These are phyloP conservation scores for Rubia balearica DNA, from an alignment of 305 asterid species.

Conservation along the genomic window DNA sequence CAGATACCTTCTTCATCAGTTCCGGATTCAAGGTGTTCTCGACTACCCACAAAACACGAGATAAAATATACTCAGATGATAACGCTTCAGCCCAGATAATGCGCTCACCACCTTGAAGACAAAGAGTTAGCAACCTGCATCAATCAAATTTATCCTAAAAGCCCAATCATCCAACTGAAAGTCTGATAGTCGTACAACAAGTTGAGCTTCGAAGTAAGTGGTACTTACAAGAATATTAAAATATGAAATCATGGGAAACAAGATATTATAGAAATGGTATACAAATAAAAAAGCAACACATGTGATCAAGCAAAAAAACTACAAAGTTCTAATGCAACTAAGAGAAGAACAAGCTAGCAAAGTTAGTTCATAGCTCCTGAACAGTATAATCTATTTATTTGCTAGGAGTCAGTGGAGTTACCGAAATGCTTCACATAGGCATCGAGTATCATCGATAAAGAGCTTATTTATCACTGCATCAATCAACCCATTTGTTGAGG, in stretches of 20 bases:
- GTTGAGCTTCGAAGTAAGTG: too few relatives aligned
- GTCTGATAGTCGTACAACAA: background rate
- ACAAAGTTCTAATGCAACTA: background rate
- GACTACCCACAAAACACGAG: conserved; percentile 78
- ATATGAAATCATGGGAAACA: too few relatives aligned
- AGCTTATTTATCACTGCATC: conserved; percentile 60
- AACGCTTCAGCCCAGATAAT: conserved; percentile 61
- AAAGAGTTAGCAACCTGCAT: conserved; percentile 62
- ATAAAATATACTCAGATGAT: conserved; percentile 52
- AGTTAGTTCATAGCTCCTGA: background rate
- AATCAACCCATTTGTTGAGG: conserved; percentile 57
- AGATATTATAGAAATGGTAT: background rate
- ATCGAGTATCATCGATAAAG: conserved; percentile 64
- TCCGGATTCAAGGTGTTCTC: conserved; percentile 74
- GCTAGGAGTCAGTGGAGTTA: conserved; percentile 22
- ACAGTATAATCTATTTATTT: background rate
- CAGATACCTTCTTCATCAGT: conserved; percentile 69
- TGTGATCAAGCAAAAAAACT: background rate
- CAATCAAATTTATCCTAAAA: conserved; percentile 24
- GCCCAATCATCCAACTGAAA: conserved; percentile 17
- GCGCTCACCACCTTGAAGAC: conserved; percentile 66
- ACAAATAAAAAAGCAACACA: background rate
- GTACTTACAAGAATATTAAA: too few relatives aligned
- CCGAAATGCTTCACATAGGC: conserved; percentile 88
- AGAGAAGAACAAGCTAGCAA: background rate